These are phyloP conservation scores for Euryodendron excelsum DNA, from an alignment of 148 eudicot species.

Conservation along the genomic window DNA sequence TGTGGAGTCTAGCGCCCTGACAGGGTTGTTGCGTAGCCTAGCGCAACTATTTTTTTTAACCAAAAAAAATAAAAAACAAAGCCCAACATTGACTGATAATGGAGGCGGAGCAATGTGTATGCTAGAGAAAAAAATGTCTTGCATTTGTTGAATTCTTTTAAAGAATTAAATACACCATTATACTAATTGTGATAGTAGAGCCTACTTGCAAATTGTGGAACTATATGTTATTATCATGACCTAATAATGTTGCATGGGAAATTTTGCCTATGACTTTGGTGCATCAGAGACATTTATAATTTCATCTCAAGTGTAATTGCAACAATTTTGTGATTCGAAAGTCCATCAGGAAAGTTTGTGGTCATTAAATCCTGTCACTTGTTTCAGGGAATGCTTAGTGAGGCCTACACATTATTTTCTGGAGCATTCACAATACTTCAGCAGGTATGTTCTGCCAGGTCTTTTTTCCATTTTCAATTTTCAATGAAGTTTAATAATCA, in stretches of 20 bases:
- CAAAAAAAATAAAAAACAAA: background rate
- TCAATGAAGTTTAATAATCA: constrained; percentile 1
- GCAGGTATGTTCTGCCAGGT: constrained; percentile 64
- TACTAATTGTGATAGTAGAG: background rate
- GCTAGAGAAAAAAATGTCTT: background rate
- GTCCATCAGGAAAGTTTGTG: background rate
- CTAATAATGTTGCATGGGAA: background rate
- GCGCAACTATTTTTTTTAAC: too few species aligned
- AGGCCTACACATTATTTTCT: constrained; percentile 83
- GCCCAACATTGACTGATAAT: background rate
- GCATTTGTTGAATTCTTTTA: background rate
- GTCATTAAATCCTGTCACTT: constrained; percentile 6
- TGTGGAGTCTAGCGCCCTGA: too few species aligned
- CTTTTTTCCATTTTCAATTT: background rate
- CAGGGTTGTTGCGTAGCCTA: too few species aligned
- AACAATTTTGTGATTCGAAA: background rate
- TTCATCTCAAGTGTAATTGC: background rate
- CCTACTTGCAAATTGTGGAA: background rate
- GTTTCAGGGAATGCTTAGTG: constrained; percentile 88
- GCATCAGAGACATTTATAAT: background rate
- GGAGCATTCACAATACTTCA: constrained; percentile 94
- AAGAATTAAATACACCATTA: background rate
- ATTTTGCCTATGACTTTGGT: background rate
- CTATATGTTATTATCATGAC: background rate
- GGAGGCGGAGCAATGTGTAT: background rate